Evolutionary conservation across 2,329 filamentous ascomycete genomes (phyloP).

Genomic region (Fusarium transvaalense): DNA sequence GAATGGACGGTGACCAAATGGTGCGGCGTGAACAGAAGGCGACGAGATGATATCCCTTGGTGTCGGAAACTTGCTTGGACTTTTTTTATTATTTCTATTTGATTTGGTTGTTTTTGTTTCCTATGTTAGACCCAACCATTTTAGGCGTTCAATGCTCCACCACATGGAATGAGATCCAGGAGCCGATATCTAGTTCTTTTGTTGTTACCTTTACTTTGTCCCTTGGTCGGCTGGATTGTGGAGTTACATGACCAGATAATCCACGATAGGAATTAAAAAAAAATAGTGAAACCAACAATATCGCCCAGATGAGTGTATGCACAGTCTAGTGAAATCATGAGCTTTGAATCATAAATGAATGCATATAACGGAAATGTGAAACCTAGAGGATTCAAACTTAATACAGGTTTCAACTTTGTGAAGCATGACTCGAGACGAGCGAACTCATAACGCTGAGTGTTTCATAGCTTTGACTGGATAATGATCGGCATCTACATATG

Average conservation of each 20-base stretch:
- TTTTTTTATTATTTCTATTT: slow-evolving; percentile 33
- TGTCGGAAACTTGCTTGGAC: slow-evolving; percentile 44
- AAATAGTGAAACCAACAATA: slow-evolving; percentile 10
- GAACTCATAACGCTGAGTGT: slow-evolving; percentile 21
- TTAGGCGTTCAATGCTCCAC: slow-evolving; percentile 46
- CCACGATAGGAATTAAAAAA: slow-evolving; percentile 12
- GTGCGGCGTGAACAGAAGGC: slow-evolving; percentile 47
- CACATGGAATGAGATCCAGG: slow-evolving; percentile 41
- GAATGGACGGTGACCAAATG: slow-evolving; percentile 45
- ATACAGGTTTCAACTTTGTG: slow-evolving; percentile 32
- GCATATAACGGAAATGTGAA: slow-evolving; percentile 22
- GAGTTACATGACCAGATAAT: slow-evolving; percentile 11
- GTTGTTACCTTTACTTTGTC: slow-evolving; percentile 18
- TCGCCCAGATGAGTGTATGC: not conserved
- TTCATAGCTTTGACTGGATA: slow-evolving; percentile 23
- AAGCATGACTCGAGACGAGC: slow-evolving; percentile 18
- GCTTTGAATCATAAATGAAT: not conserved
- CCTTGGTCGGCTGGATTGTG: slow-evolving; percentile 25
- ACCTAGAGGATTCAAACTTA: slow-evolving; percentile 8
- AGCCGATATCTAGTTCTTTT: slow-evolving; percentile 39
- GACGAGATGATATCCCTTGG: slow-evolving; percentile 48
- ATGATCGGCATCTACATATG: slow-evolving; percentile 11
- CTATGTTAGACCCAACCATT: slow-evolving; percentile 42
- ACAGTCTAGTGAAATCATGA: not conserved
- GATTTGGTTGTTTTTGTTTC: slow-evolving; percentile 37